Base-by-base conservation (phyloP, 257 asterid species). In the Gentiana macrophylla region DNA sequence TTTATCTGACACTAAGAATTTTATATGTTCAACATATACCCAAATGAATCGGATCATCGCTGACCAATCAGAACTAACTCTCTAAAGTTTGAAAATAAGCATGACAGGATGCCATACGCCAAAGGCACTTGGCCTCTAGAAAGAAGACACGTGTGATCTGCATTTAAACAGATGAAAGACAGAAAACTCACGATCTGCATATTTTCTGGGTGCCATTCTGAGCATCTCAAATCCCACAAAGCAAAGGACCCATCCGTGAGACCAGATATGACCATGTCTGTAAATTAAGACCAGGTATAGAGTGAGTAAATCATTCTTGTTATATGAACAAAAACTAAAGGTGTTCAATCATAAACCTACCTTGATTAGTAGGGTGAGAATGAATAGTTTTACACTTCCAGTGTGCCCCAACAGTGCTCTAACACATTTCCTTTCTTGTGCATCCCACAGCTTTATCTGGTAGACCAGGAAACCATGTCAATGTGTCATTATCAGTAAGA, bases 221-320 rank as follows among this genome's bases (percentile, higher is more conserved):
- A 74, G 76, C 86, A 77, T 68, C 96, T 86, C 65, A 75, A 77
- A 77, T 92, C 98, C 97, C 98, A 88, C 52, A 88, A 49, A 56
- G 94, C 94, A 72, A 88, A 85, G 32, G 98, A 79, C 35, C 98
- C 98, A 69, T 92, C 97, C 71, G 95, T 73, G 64, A 95, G 79
- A 57, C 98, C 95, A 62, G 97, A 92, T 51, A 76, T 88, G 53
- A 88, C 56, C 33, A 81, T 66, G 36, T 88, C 97, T 92, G 80
- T 52, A 63, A 43, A 55, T 56, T 52, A 63, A 68, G 36, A 64
- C 8, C 62, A 62, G 50, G 59, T 34, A 61, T 2, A 50, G 37
- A 24, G 12, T 38, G 38, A 12, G 12, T 4, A 54, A 50, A 50
- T 33, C 44, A 38, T 54, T 56, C 41, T n/a, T n/a, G n/a, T n/a